A percentile compares a stretch with the other conserved stretches of the same genome.
Conservation (phyloP, 2,329 filamentous ascomycete genomes). For the Chrysoporthe cubensis region DNA sequence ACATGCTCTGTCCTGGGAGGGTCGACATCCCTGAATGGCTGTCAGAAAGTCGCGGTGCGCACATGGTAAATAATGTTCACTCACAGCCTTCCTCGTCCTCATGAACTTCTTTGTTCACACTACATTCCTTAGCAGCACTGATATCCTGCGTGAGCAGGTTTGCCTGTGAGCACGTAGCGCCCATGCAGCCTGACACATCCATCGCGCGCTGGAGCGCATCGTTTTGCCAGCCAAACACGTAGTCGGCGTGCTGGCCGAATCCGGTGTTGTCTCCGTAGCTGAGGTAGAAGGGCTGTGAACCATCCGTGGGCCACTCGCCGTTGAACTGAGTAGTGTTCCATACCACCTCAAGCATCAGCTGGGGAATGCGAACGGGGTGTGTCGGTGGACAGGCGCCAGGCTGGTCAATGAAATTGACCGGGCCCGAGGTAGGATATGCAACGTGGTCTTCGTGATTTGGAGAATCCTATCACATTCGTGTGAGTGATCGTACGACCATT, state of each 20-base stretch:
- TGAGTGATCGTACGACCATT: neutral
- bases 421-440: constrained; percentile 39
- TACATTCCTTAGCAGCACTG: neutral
- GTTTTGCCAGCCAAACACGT: constrained; percentile 44
- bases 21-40: neutral
- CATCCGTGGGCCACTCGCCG: constrained; percentile 40
- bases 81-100: constrained; percentile 8
- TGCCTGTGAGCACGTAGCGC: constrained; percentile 5
- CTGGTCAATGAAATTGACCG: constrained; percentile 2
- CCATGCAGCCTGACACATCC: constrained; percentile 17
- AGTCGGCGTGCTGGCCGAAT: constrained; percentile 45
- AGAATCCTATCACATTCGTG: constrained; percentile 37
- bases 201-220: constrained; percentile 40
- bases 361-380: constrained; percentile 40
- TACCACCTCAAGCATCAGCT: constrained; percentile 41
- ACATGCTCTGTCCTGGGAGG: constrained; percentile 1
- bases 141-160: constrained; percentile 12
- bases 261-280: constrained; percentile 38
- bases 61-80: neutral
- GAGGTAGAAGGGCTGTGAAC: constrained; percentile 37
- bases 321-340: constrained; percentile 40
- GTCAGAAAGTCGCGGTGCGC: neutral
- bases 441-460: constrained; percentile 51
- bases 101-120: constrained; percentile 1
- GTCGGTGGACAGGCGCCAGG: neutral